Evolutionary conservation across 1,284 basidiomycete species (phyloP).

Genomic region (Pascua sp.): DNA sequence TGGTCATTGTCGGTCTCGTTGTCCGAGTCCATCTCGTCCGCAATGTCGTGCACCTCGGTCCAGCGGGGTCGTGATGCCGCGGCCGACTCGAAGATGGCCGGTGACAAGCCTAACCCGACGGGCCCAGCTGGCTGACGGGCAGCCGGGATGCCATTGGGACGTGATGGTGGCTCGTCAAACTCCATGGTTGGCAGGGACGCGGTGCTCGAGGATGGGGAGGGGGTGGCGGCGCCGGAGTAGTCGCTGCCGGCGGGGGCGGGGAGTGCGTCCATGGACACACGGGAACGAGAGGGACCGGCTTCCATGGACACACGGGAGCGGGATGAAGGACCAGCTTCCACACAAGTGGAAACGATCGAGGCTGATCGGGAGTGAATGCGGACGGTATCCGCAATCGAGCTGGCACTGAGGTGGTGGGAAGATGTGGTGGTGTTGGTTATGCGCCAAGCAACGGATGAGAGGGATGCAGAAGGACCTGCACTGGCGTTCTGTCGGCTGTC

Average conservation of each 20-base stretch:
- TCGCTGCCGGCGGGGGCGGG: constrained; percentile 9
- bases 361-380: constrained; percentile 6
- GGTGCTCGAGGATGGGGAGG: constrained; percentile 12
- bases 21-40: constrained; percentile 3
- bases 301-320: background rate
- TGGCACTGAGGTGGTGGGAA: too few relatives aligned
- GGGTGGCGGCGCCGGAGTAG: constrained; percentile 4
- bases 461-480: too few relatives aligned
- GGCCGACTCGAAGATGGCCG: background rate
- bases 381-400: background rate
- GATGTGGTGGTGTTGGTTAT: too few relatives aligned
- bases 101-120: constrained; percentile 8
- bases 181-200: constrained; percentile 14
- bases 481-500: background rate
- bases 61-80: constrained; percentile 7
- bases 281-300: constrained; percentile 10
- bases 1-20: constrained; percentile 10
- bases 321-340: too few relatives aligned
- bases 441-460: too few relatives aligned
- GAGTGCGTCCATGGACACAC: constrained; percentile 19
- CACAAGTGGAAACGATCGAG: constrained; percentile 2
- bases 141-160: background rate
- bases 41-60: constrained; percentile 8
- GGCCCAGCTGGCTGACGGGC: background rate
- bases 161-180: constrained; percentile 6